These are phyloP conservation scores for Aspergillus niger DNA, from an alignment of 2,329 filamentous ascomycete species.

Conservation along the genomic window DNA sequence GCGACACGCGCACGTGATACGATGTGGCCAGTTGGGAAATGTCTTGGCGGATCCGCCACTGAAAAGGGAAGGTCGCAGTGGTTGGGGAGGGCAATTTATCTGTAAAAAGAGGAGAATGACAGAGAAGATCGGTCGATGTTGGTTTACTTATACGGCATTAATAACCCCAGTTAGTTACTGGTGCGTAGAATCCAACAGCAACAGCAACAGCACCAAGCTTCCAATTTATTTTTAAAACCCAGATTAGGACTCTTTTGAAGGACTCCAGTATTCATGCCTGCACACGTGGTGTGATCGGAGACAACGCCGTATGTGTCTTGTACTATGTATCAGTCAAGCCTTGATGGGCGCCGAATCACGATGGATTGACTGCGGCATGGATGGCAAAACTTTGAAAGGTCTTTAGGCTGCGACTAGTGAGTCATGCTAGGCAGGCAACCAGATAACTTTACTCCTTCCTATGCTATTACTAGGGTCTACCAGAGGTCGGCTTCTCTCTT, in stretches of 20 bases:
- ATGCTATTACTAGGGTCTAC: neutral
- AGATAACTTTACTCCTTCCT: neutral
- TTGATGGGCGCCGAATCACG: constrained; percentile 10
- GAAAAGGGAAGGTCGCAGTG: constrained; percentile 7
- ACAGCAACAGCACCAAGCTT: too few relatives aligned
- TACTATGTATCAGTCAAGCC: neutral
- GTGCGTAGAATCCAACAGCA: too few relatives aligned
- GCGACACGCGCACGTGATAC: constrained; percentile 20
- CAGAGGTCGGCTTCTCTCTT: neutral
- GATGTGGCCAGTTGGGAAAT: neutral
- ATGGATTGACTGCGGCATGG: neutral
- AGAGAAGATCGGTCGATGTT: too few relatives aligned
- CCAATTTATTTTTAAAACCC: neutral
- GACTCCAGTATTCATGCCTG: constrained; percentile 6
- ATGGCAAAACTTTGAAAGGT: neutral
- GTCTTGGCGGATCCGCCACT: constrained; percentile 25
- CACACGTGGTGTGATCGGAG: constrained; percentile 18
- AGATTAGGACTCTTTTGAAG: neutral
- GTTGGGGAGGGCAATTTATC: neutral
- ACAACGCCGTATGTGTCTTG: constrained; percentile 11
- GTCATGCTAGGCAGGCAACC: constrained; percentile 19
- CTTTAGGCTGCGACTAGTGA: constrained; percentile 19
- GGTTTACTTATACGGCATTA: neutral
- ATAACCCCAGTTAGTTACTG: neutral
- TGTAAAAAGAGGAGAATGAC: too few relatives aligned